Evolutionary conservation across 2,329 filamentous ascomycete genomes (phyloP).

Genomic region (Aspergillus hiratsukae): DNA sequence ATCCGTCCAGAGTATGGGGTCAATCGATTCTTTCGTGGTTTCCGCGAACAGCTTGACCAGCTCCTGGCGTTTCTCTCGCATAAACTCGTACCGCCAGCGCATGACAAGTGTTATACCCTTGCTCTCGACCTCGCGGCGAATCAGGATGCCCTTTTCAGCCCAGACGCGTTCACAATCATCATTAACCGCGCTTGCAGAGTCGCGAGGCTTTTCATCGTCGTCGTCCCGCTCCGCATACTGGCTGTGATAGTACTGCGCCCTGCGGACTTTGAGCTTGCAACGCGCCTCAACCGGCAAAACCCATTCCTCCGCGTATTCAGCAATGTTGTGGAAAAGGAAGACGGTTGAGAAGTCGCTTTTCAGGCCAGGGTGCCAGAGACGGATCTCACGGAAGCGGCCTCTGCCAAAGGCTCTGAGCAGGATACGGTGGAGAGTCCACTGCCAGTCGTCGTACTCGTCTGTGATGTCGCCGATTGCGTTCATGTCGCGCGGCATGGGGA

Average conservation of each 20-base stretch:
- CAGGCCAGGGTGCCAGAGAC: background rate
- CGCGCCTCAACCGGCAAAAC: background rate
- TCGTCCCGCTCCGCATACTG: background rate
- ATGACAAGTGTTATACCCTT: background rate
- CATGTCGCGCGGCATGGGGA: background rate
- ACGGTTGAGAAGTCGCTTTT: background rate
- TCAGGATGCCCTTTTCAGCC: background rate
- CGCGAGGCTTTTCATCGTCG: background rate
- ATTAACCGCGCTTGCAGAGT: background rate
- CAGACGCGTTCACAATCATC: background rate
- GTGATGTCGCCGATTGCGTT: background rate
- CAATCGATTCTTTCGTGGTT: background rate
- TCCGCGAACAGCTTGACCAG: too few species aligned
- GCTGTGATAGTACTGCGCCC: background rate
- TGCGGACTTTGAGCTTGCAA: background rate
- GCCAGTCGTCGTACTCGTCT: background rate
- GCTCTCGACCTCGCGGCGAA: background rate
- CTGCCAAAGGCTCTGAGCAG: background rate
- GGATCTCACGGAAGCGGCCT: background rate
- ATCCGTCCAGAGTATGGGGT: background rate
- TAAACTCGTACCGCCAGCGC: background rate
- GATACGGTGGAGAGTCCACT: background rate
- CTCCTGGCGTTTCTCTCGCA: background rate
- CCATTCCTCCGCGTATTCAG: background rate
- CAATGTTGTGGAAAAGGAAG: background rate